Base-by-base conservation (phyloP, 805 yeast species). In the Isabelozyma rhagii region DNA sequence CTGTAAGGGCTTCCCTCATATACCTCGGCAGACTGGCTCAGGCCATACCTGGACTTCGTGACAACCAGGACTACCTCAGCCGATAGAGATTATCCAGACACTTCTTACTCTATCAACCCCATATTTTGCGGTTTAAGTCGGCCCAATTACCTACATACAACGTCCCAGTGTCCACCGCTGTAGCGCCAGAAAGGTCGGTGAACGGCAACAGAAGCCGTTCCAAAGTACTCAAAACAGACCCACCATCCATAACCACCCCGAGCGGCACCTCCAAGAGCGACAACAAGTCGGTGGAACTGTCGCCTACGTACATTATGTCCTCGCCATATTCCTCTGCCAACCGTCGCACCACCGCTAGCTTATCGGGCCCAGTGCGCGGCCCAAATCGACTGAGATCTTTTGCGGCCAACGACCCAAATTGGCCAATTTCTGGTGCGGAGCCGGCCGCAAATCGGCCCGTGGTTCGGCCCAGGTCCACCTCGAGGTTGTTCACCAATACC, bases 251-350 rank as follows among this genome's bases (percentile, higher is more conserved):
- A 0, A 78, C 68, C 4, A 82, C 62, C 0, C 84, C 86, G 14
- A 60, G 54, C 50, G 75, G 75, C 1, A 80, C 77, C 38, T 68
- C 70, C 10, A 79, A 50, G 61, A 84, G 64, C 0, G 83, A 72
- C 36, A 81, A 59, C 3, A 81, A 63, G 65, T 84, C 90, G 0
- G 87, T 83, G 0, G 78, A 58, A 49, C 87, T 81, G 55, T 84
- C 90, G 1, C 90, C 90, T 13, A 83, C 67, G 56, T 83, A 84
- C 18, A 74, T 61, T 1, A 74, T 45, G 0, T 56, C 54, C 4
- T 4, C 4, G 15, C 55, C 61, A 14, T 53, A 38, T 11, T 49
- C 18, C 40, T 48, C 7, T 4, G 47, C 44, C 8, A 67, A 45
- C 5, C 43, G 27, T 5, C 55, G 41, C 0, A 67, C 52, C 17